Evolutionary conservation across 2,329 filamentous ascomycete species (phyloP).

Genomic region (Colletotrichum higginsianum): DNA sequence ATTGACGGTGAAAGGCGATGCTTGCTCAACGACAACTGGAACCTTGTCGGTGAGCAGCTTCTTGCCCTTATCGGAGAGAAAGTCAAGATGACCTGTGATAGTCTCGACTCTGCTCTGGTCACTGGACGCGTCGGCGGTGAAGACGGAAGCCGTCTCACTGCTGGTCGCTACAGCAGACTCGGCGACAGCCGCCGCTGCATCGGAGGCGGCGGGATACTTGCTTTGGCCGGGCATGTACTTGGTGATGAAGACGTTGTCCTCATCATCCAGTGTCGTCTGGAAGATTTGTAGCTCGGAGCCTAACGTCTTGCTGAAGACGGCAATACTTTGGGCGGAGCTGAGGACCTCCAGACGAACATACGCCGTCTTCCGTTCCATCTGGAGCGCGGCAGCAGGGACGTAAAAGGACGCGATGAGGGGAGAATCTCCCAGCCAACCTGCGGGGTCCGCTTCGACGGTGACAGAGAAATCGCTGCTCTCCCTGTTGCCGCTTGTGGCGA

Average conservation of each 20-base stretch:
- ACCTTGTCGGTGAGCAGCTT: slow-evolving; percentile 55
- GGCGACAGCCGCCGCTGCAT: slow-evolving; percentile 45
- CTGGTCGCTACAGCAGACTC: slow-evolving; percentile 41
- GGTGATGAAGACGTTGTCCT: slow-evolving; percentile 53
- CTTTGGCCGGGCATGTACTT: slow-evolving; percentile 54
- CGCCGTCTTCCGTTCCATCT: slow-evolving; percentile 50
- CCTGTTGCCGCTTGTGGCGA: slow-evolving; percentile 47
- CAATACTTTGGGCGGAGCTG: slow-evolving; percentile 45
- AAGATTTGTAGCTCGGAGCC: slow-evolving; percentile 51
- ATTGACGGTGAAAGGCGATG: slow-evolving; percentile 57
- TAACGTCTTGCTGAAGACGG: slow-evolving; percentile 46
- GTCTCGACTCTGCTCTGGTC: slow-evolving; percentile 50
- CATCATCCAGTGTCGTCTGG: slow-evolving; percentile 50
- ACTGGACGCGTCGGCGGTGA: slow-evolving; percentile 47
- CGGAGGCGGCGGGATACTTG: slow-evolving; percentile 47
- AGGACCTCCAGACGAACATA: slow-evolving; percentile 53
- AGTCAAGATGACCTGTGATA: slow-evolving; percentile 58
- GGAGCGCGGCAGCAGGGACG: slow-evolving; percentile 54
- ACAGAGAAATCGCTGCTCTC: slow-evolving; percentile 52
- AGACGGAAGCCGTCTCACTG: slow-evolving; percentile 44
- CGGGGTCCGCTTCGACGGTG: slow-evolving; percentile 52
- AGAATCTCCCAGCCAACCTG: slow-evolving; percentile 55
- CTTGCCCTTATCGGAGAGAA: slow-evolving; percentile 54
- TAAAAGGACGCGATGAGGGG: slow-evolving; percentile 60
- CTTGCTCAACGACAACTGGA: slow-evolving; percentile 55